Conservation (phyloP, 768 basidiomycete genomes). For the Auriscalpium orientale region DNA sequence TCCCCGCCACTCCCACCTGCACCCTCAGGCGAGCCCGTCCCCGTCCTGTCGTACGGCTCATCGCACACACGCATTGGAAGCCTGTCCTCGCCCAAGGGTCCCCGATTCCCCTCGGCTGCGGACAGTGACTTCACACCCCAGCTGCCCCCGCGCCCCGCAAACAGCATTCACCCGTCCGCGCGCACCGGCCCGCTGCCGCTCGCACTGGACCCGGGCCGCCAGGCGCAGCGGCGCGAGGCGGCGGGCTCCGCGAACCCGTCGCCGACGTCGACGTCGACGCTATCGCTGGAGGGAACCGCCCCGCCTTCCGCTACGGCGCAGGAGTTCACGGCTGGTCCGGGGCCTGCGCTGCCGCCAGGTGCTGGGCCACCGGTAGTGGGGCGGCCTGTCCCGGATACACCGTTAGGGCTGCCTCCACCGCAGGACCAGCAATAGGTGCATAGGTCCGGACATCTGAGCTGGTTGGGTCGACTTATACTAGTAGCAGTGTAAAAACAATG, state of each 20-base stretch:
- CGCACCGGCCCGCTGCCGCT: constrained; percentile 23
- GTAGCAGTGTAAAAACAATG: no score
- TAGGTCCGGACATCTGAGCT: neutral
- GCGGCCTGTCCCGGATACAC: neutral
- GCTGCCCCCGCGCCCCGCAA: constrained; percentile 58
- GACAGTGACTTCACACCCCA: constrained; percentile 68
- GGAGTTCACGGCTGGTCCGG: neutral
- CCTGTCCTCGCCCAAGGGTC: constrained; percentile 29
- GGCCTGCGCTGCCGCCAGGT: neutral
- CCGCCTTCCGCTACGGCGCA: neutral
- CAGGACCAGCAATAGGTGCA: neutral
- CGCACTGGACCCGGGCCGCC: neutral
- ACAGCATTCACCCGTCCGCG: constrained; percentile 74
- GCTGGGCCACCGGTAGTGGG: neutral
- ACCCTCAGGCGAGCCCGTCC: constrained; percentile 54
- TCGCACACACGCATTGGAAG: constrained; percentile 58
- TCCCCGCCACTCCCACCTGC: constrained; percentile 72
- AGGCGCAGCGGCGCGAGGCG: neutral
- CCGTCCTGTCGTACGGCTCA: constrained; percentile 58
- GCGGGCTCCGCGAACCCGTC: neutral
- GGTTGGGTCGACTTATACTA: neutral
- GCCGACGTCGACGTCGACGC: neutral
- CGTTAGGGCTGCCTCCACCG: neutral
- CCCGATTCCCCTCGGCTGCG: constrained; percentile 15
- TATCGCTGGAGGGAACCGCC: no score